Percentiles rank a stretch among this genome's conserved stretches.
phyloP scores from a whole-genome alignment of 139 green algal species.

The Spirogloea muscicola region DNA sequence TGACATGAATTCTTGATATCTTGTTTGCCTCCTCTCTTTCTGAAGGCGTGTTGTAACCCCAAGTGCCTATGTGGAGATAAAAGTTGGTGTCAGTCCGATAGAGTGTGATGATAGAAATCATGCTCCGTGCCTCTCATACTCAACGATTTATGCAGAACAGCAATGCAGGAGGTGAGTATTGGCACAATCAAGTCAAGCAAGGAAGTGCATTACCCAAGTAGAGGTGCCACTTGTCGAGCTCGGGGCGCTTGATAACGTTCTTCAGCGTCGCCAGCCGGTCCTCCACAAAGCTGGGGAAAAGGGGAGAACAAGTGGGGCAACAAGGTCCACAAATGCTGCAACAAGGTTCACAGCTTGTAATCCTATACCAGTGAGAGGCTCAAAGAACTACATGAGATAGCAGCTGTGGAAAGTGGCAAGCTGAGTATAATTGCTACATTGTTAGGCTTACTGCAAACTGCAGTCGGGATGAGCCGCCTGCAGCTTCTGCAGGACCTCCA shows the following conservation, averaged over 20 bases:
- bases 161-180: neutral
- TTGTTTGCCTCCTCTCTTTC: slow-evolving; percentile 19
- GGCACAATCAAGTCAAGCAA: neutral
- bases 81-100: too few species aligned
- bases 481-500: slow-evolving; percentile 42
- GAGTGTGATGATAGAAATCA: too few species aligned
- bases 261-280: slow-evolving; percentile 47
- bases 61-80: slow-evolving; percentile 8
- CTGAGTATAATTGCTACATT: too few species aligned
- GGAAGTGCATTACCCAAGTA: slow-evolving; percentile 5
- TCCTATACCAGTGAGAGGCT: too few species aligned
- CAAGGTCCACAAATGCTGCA: too few species aligned
- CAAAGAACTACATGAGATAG: too few species aligned
- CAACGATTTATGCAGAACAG: too few species aligned
- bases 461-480: slow-evolving; percentile 3
- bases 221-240: slow-evolving; percentile 37
- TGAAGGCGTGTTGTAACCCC: slow-evolving; percentile 52
- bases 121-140: too few species aligned
- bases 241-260: slow-evolving; percentile 41
- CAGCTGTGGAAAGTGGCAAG: too few species aligned
- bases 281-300: slow-evolving; percentile 48
- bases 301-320: too few species aligned
- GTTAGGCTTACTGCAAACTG: slow-evolving; percentile 18
- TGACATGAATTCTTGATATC: slow-evolving; percentile 14
- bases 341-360: too few species aligned